Conservation (phyloP, 2,329 filamentous ascomycete species). For the Hymenotorrendiella dingleyae region DNA sequence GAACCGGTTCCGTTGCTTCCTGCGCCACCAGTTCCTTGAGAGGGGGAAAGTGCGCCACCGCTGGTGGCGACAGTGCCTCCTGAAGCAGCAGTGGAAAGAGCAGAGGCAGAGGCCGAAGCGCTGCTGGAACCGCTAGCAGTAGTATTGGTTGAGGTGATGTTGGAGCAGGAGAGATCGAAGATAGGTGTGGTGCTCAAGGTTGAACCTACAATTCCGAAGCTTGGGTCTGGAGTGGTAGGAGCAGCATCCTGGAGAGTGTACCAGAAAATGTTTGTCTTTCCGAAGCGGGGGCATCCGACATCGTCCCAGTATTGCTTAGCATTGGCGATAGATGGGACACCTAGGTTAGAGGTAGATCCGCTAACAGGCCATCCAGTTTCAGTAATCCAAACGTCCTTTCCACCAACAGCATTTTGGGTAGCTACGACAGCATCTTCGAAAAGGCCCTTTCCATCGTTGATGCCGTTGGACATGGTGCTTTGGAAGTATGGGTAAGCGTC, state of each 20-base stretch:
- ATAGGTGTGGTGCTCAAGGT: conserved; percentile 48
- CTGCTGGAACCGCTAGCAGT: no score
- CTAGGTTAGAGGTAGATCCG: conserved; percentile 56
- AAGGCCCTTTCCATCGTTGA: conserved; percentile 56
- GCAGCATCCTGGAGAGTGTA: conserved; percentile 67
- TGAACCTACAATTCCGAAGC: conserved; percentile 63
- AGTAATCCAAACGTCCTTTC: conserved; percentile 77
- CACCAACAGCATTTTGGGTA: conserved; percentile 51
- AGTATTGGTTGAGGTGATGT: conserved; percentile 21
- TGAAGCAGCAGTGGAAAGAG: neutral
- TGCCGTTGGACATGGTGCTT: conserved; percentile 58
- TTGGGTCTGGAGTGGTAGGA: conserved; percentile 52
- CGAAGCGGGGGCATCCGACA: conserved; percentile 67
- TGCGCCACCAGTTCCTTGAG: neutral
- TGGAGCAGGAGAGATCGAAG: conserved; percentile 56
- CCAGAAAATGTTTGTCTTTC: conserved; percentile 65
- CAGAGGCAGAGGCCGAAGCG: conserved; percentile 4
- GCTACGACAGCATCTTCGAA: conserved; percentile 62
- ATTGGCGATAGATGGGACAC: conserved; percentile 58
- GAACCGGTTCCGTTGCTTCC: conserved; percentile 1
- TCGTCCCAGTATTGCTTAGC: conserved; percentile 76
- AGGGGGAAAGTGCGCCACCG: conserved; percentile 1
- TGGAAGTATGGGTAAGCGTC: conserved; percentile 85
- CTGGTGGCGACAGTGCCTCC: neutral
- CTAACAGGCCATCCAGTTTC: conserved; percentile 84